Percentiles rank a stretch among this genome's conserved stretches.
These are phyloP conservation scores for Ogataea pignaliae DNA, from an alignment of 805 yeast genomes.

Conservation along the genomic window DNA sequence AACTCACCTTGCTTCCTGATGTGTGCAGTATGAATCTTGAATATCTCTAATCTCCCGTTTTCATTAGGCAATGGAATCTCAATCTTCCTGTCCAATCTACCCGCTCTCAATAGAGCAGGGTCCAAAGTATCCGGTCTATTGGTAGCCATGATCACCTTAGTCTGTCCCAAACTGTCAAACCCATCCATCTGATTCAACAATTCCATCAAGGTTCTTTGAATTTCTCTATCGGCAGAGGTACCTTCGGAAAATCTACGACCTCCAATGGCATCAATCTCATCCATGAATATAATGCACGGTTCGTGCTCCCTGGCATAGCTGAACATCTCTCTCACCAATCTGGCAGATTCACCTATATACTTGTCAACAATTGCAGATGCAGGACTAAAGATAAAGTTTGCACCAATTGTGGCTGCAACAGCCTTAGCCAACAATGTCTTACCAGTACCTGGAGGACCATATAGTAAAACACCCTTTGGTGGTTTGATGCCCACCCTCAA, in stretches of 20 bases:
- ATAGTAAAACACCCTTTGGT: slow-evolving; percentile 95
- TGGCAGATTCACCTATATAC: slow-evolving; percentile 96
- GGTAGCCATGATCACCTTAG: slow-evolving; percentile 98
- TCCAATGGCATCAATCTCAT: slow-evolving; percentile 98
- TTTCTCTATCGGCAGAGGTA: slow-evolving; percentile 97
- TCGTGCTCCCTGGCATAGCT: slow-evolving; percentile 97
- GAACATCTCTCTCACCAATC: slow-evolving; percentile 96
- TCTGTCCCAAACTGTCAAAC: slow-evolving; percentile 92
- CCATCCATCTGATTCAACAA: slow-evolving; percentile 98
- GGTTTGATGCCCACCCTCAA: slow-evolving; percentile 95
- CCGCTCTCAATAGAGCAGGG: slow-evolving; percentile 96
- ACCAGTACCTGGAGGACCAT: slow-evolving; percentile 99
- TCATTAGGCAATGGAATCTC: slow-evolving; percentile 96
- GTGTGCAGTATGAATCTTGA: slow-evolving; percentile 84
- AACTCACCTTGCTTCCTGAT: slow-evolving; percentile 91
- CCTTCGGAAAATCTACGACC: slow-evolving; percentile 98
- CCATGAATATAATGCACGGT: slow-evolving; percentile 98
- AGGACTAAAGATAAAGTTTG: slow-evolving; percentile 96
- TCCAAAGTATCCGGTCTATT: slow-evolving; percentile 97
- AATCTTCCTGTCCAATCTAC: slow-evolving; percentile 93
- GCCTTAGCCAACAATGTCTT: slow-evolving; percentile 95
- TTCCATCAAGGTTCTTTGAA: slow-evolving; percentile 97
- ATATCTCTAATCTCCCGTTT: slow-evolving; percentile 88
- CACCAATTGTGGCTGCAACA: slow-evolving; percentile 97
- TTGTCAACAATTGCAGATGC: slow-evolving; percentile 98